phyloP scores from a whole-genome alignment of 306 rosid species.

The Vigna nakashimae region DNA sequence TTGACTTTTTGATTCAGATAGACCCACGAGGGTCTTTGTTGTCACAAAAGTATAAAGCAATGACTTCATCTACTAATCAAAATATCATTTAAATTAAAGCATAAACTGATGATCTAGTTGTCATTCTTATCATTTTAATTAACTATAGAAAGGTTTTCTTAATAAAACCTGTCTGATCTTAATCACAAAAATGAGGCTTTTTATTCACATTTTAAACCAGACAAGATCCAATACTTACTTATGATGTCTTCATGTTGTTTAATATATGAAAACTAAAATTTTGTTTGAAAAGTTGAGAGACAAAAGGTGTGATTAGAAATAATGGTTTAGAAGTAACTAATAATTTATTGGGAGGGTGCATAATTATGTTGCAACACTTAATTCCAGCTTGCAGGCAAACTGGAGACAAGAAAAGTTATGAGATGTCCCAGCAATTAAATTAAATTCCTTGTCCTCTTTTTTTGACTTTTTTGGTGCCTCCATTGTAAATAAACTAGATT shows the following conservation, averaged over 20 bases:
- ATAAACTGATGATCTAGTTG: not conserved
- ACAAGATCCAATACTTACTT: not conserved
- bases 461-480: slow-evolving; percentile 42
- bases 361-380: slow-evolving; percentile 46
- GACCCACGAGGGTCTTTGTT: slow-evolving; percentile 36
- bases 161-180: slow-evolving; percentile 17
- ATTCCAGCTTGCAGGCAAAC: slow-evolving; percentile 66
- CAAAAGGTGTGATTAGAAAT: too few species aligned
- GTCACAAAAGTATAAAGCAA: slow-evolving; percentile 39
- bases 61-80: slow-evolving; percentile 22
- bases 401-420: slow-evolving; percentile 58
- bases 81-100: slow-evolving; percentile 18
- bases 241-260: not conserved
- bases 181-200: not conserved
- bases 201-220: not conserved
- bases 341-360: not conserved
- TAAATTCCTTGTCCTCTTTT: slow-evolving; percentile 7
- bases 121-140: slow-evolving; percentile 24
- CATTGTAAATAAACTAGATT: slow-evolving; percentile 13
- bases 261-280: not conserved
- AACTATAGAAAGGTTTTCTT: slow-evolving; percentile 21
- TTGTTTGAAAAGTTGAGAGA: not conserved
- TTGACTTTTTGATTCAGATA: slow-evolving; percentile 28
- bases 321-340: too few species aligned
- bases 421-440: not conserved